These are phyloP conservation scores for Buxus sempervirens DNA, from an alignment of 164 flowering plant genomes.

Conservation along the genomic window DNA sequence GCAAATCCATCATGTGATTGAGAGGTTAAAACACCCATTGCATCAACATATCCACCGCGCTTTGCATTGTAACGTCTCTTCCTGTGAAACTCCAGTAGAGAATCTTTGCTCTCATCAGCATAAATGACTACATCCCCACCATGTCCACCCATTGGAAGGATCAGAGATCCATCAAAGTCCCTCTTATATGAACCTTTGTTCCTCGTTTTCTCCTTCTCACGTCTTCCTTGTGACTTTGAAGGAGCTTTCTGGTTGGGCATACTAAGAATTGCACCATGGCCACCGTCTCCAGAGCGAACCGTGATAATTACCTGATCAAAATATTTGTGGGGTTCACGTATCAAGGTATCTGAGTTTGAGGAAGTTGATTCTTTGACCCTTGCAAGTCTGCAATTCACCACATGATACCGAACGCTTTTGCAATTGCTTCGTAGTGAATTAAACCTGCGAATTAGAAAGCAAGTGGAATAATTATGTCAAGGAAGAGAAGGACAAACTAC, in stretches of 20 bases:
- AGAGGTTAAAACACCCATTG: conserved; percentile 80
- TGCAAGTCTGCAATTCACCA: conserved; percentile 39
- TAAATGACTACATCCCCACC: conserved; percentile 88
- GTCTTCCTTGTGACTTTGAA: conserved; percentile 41
- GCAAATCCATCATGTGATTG: conserved; percentile 62
- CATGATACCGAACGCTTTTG: conserved; percentile 4
- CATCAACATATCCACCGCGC: conserved; percentile 94
- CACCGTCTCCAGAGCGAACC: conserved; percentile 94
- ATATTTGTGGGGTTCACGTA: conserved; percentile 81
- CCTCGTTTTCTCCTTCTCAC: conserved; percentile 41
- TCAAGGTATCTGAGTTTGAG: conserved; percentile 32
- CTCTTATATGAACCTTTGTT: conserved; percentile 52
- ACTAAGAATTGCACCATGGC: conserved; percentile 81
- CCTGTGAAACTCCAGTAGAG: conserved; percentile 73
- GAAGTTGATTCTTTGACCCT: conserved; percentile 43
- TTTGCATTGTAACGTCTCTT: conserved; percentile 69
- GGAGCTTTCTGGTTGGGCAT: conserved; percentile 48
- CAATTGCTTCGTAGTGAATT: conserved; percentile 9
- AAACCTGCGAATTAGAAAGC: conserved; percentile 27
- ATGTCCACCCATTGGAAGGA: conserved; percentile 89
- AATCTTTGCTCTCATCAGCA: conserved; percentile 77
- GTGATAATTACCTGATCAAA: conserved; percentile 87
- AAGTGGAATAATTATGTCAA: neutral
- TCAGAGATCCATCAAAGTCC: conserved; percentile 84
- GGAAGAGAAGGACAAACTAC: too few relatives aligned